Evolutionary conservation across 2,329 filamentous ascomycete species (phyloP).

Genomic region (Lasiodiplodia gonubiensis): DNA sequence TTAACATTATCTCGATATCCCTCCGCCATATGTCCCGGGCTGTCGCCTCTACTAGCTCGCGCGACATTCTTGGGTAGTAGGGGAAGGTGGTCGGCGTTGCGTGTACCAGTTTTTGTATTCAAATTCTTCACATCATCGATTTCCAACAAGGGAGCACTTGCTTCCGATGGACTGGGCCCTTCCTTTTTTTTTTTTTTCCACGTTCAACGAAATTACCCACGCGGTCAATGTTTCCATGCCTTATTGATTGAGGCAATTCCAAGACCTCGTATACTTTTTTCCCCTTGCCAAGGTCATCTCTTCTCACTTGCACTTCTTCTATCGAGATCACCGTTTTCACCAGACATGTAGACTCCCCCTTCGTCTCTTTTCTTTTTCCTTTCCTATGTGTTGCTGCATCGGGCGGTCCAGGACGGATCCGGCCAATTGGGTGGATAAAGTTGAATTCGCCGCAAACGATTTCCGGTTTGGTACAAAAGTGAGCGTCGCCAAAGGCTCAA

Average conservation of each 20-base stretch:
- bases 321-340: not conserved
- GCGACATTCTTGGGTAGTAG: not conserved
- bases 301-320: not conserved
- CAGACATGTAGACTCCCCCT: not conserved
- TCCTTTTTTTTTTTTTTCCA: slow-evolving; percentile 4
- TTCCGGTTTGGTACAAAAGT: not conserved
- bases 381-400: not conserved
- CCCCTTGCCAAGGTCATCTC: not conserved
- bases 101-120: slow-evolving; percentile 15
- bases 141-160: not conserved
- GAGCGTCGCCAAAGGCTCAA: not conserved
- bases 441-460: not conserved
- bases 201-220: slow-evolving; percentile 20
- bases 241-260: slow-evolving; percentile 17
- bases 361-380: not conserved
- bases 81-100: slow-evolving; percentile 13
- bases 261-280: slow-evolving; percentile 4
- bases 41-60: not conserved
- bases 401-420: not conserved
- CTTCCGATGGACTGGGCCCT: not conserved
- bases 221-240: slow-evolving; percentile 21
- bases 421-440: not conserved
- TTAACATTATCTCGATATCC: not conserved
- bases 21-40: not conserved
- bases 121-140: slow-evolving; percentile 1